phyloP scores from a whole-genome alignment of 2,329 filamentous ascomycete species.

The Aspergillus luchuensis region DNA sequence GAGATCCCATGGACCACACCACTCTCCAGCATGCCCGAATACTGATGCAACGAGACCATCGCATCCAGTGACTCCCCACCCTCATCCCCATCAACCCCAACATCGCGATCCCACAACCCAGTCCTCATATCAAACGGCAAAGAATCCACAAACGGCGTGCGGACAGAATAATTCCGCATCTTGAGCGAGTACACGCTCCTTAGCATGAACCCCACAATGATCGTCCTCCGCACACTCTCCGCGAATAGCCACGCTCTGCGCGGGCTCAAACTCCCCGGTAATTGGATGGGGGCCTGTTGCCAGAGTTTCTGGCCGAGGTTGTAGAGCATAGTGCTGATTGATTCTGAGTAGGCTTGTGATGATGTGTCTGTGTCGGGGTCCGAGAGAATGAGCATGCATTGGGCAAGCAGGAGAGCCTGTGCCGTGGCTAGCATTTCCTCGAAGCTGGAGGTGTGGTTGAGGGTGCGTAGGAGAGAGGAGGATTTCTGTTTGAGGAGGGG shows the following conservation, averaged over 20 bases:
- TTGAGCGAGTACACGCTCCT: constrained; percentile 34
- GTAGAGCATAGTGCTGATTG: constrained; percentile 20
- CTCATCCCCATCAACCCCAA: constrained; percentile 13
- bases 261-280: constrained; percentile 26
- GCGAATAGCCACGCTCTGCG: constrained; percentile 35
- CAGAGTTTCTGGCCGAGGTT: constrained; percentile 26
- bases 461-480: constrained; percentile 13
- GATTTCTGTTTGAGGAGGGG: constrained; percentile 19
- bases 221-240: constrained; percentile 36
- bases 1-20: constrained; percentile 23
- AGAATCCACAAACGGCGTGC: constrained; percentile 33
- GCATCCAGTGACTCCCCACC: constrained; percentile 2
- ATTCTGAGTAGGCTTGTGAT: constrained; percentile 17
- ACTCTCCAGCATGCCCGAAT: constrained; percentile 26
- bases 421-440: constrained; percentile 28
- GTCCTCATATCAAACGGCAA: constrained; percentile 33
- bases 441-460: constrained; percentile 20
- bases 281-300: constrained; percentile 28
- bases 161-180: constrained; percentile 28
- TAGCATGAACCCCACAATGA: constrained; percentile 35
- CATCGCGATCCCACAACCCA: constrained; percentile 28
- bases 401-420: constrained; percentile 29
- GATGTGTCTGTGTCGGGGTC: constrained; percentile 4
- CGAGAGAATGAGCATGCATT: constrained; percentile 27
- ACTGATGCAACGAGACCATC: constrained; percentile 32